Percentiles rank a stretch among this genome's conserved stretches.
Conservation (phyloP, 352 stramenopile species). For the Phytophthora aleatoria region DNA sequence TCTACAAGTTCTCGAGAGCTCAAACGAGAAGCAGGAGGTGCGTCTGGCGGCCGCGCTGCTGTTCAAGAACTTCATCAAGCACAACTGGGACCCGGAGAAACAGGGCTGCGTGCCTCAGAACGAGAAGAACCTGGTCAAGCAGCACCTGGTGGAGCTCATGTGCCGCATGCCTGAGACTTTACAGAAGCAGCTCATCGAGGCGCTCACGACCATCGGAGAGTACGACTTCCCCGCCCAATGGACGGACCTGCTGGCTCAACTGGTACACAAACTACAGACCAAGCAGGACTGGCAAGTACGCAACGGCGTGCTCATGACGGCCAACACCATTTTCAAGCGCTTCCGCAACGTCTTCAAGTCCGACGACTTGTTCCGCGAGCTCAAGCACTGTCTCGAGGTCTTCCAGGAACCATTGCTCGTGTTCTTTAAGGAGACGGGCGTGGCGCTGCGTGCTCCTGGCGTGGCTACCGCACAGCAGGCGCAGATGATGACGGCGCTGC, state of each 20-base stretch:
- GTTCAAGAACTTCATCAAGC: constrained; percentile 99
- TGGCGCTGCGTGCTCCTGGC: constrained; percentile 48
- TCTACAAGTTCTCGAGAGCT: constrained; percentile 76
- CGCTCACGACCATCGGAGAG: constrained; percentile 96
- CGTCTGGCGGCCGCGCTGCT: constrained; percentile 75
- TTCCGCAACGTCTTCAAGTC: constrained; percentile 96
- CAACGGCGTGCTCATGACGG: constrained; percentile 96
- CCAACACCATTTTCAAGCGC: constrained; percentile 98
- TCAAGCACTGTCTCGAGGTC: constrained; percentile 95
- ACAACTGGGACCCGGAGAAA: constrained; percentile 94
- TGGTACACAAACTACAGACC: constrained; percentile 93
- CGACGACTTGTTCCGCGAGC: constrained; percentile 94
- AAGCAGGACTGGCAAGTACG: constrained; percentile 92
- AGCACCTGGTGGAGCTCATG: constrained; percentile 99
- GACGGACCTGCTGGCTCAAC: constrained; percentile 92
- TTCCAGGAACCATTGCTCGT: constrained; percentile 88
- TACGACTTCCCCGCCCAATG: constrained; percentile 98
- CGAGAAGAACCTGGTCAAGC: constrained; percentile 96
- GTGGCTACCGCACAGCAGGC: constrained; percentile 52
- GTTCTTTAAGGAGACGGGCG: constrained; percentile 80
- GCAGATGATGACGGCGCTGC: constrained; percentile 83
- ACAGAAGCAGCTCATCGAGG: constrained; percentile 96
- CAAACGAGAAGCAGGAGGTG: constrained; percentile 61
- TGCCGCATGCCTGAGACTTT: constrained; percentile 93
- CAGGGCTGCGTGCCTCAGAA: constrained; percentile 63